Base-by-base conservation (phyloP, 306 rosid genomes). In the Lagenaria siceraria region DNA sequence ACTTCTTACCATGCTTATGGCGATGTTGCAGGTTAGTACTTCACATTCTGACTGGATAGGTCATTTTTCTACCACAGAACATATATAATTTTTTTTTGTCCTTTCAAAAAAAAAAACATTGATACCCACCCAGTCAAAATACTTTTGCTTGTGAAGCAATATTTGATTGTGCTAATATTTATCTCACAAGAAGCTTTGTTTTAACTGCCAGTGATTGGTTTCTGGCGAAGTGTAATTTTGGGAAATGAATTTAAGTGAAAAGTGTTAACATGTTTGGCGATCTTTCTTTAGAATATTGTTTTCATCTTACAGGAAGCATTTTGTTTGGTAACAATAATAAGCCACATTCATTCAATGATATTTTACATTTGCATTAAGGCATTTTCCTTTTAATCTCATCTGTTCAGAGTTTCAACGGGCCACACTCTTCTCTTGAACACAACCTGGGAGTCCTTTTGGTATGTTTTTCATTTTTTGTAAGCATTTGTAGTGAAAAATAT, bases 381-480 rank as follows among this genome's bases (percentile, higher is more conserved):
- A 17, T 78, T 58, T 27, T 77, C 33, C 25, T 8, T 80, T 63
- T 29, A 77, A 15, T 46, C 40, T 58, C 18, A 5, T 7, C 60
- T 60, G 54, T 77, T 61, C 90, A 95, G 97, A 87, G 82, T 87
- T 76, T 81, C 49, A 83, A 83, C 25, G 86, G 79, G 62, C 53
- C 77, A 51, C 92, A 78, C 78, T 66, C 70, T 81, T 81, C 84
- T 83, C 76, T 76, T 15, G 97, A 95, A 81, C 89, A 83, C 60
- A 92, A 92, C 77, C 79, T 95, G 86, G 99, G 99, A 76, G 65
- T 90, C 76, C 97, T 95, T 77, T 80, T 95, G 96, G 97, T 95
- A 87, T 22, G 97, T 86, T 74, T 52, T 78, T 74, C 77, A 29
- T 15, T 61, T 15, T 76, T 61, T 33, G 74, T 27, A 35, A 3